These are phyloP conservation scores for Umbilicus rupestris DNA, from an alignment of 164 flowering plant species.

Conservation along the genomic window DNA sequence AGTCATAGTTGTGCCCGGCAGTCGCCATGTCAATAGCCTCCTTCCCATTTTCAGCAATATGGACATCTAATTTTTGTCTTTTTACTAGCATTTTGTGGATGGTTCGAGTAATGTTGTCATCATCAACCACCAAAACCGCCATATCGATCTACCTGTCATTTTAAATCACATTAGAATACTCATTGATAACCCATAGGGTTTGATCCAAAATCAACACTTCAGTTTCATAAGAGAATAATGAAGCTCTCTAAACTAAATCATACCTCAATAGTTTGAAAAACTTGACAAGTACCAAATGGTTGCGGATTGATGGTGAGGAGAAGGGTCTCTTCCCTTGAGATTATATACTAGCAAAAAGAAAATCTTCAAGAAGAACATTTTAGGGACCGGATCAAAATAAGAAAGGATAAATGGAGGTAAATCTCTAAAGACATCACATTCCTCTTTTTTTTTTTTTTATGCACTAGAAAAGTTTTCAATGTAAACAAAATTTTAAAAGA, in stretches of 20 bases:
- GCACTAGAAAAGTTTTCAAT: not conserved
- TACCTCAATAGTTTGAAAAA: not conserved
- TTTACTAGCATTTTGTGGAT: constrained; percentile 18
- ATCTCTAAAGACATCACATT: not conserved
- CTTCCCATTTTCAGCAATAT: constrained; percentile 23
- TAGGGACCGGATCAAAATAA: not conserved
- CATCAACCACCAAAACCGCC: constrained; percentile 24
- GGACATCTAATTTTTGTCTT: constrained; percentile 11
- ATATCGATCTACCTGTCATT: not conserved
- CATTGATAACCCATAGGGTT: not conserved
- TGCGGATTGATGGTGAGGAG: not conserved
- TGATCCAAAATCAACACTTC: not conserved
- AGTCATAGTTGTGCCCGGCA: constrained; percentile 16
- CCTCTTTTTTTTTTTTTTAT: not conserved
- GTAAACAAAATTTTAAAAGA: not conserved
- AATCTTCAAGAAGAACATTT: not conserved
- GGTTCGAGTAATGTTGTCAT: constrained; percentile 14
- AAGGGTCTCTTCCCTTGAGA: not conserved
- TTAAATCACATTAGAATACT: not conserved
- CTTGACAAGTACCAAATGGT: not conserved
- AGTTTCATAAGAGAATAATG: no score
- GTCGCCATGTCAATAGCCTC: constrained; percentile 19
- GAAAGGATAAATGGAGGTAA: not conserved
- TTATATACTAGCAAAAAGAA: not conserved
- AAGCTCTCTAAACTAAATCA: not conserved